phyloP scores from a whole-genome alignment of 306 rosid species.

The Trifolium subterraneum region DNA sequence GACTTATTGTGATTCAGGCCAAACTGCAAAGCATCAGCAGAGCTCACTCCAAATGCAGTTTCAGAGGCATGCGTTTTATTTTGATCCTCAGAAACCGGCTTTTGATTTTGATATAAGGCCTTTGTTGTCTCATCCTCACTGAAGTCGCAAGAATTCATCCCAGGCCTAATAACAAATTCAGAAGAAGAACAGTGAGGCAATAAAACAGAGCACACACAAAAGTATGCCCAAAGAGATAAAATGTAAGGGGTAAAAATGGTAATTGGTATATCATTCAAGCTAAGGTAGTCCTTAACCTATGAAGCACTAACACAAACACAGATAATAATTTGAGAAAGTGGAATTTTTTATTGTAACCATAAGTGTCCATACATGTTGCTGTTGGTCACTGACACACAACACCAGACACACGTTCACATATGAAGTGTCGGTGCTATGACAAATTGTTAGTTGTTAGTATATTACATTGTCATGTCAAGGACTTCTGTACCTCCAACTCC shows the following conservation, averaged over 20 bases:
- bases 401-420: too few relatives aligned
- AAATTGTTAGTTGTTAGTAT: too few relatives aligned
- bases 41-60: constrained; percentile 46
- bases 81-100: constrained; percentile 58
- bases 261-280: constrained; percentile 14
- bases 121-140: constrained; percentile 75
- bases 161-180: constrained; percentile 63
- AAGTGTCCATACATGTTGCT: too few relatives aligned
- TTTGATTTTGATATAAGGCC: constrained; percentile 62
- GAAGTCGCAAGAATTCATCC: constrained; percentile 75
- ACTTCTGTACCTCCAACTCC: too few relatives aligned
- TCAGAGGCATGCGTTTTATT: constrained; percentile 51
- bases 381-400: too few relatives aligned
- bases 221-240: neutral
- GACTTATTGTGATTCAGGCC: constrained; percentile 47
- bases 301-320: too few relatives aligned
- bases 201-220: constrained; percentile 26
- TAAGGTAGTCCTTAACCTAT: constrained; percentile 22
- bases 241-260: neutral
- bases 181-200: constrained; percentile 44
- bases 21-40: constrained; percentile 41
- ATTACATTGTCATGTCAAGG: too few relatives aligned
- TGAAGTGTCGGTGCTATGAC: too few relatives aligned
- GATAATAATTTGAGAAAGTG: too few relatives aligned
- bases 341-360: too few relatives aligned